Conservation (phyloP, 129 eudicot species). For the Ambrosia artemisiifolia region DNA sequence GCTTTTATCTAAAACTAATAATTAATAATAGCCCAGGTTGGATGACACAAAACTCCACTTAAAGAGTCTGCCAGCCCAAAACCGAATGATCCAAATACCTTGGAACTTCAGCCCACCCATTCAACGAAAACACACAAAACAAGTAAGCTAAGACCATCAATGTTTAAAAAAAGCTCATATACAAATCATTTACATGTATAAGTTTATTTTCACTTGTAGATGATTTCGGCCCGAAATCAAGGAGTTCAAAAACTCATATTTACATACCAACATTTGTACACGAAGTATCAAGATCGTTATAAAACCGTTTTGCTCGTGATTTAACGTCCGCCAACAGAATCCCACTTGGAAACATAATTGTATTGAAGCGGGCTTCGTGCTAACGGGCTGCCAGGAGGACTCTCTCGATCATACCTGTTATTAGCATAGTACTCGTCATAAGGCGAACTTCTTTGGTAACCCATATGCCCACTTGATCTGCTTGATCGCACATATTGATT, state of each 20-base stretch:
- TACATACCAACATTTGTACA: slow-evolving; percentile 12
- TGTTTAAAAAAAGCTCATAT: slow-evolving; percentile 11
- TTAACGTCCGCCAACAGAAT: slow-evolving; percentile 26
- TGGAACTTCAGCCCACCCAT: no score
- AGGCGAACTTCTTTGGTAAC: slow-evolving; percentile 38
- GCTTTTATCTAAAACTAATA: no score
- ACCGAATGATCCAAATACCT: no score
- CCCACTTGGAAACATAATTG: slow-evolving; percentile 22
- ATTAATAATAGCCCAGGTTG: no score
- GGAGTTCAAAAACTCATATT: slow-evolving; percentile 8
- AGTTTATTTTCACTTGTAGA: slow-evolving; percentile 13
- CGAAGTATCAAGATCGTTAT: background rate
- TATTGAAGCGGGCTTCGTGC: slow-evolving; percentile 24
- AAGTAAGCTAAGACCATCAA: background rate
- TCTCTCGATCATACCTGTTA: slow-evolving; percentile 41
- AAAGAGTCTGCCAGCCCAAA: no score
- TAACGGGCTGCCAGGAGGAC: slow-evolving; percentile 38
- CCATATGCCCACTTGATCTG: slow-evolving; percentile 26
- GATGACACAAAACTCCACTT: no score
- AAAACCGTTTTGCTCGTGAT: slow-evolving; percentile 1
- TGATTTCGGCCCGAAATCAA: background rate
- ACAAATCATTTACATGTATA: slow-evolving; percentile 13
- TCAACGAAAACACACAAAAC: background rate
- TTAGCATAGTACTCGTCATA: slow-evolving; percentile 32
- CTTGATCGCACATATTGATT: slow-evolving; percentile 18